Conservation (phyloP, 352 stramenopile genomes). For the Globisporangium yorkense region DNA sequence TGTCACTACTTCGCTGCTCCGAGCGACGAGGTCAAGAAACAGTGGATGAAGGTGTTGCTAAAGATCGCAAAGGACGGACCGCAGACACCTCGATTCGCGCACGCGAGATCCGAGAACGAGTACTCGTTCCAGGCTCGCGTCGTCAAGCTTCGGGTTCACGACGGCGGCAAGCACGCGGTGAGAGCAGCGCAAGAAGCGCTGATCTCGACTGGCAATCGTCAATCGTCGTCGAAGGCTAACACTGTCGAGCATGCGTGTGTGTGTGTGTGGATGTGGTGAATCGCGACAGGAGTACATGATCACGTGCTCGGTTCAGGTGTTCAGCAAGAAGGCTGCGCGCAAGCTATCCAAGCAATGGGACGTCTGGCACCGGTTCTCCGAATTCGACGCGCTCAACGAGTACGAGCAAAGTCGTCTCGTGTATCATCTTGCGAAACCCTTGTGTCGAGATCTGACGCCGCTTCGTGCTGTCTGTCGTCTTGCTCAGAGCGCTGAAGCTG, state of each 20-base stretch:
- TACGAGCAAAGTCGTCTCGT: slow-evolving; percentile 5
- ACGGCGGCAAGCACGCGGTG: slow-evolving; percentile 44
- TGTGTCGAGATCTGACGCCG: not conserved
- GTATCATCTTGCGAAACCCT: no score
- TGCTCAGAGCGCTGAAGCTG: slow-evolving; percentile 27
- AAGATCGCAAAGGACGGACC: slow-evolving; percentile 40
- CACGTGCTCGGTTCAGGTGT: slow-evolving; percentile 49
- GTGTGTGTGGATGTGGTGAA: no score
- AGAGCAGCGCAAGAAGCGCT: not conserved
- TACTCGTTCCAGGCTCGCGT: slow-evolving; percentile 40
- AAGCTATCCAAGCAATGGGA: slow-evolving; percentile 54
- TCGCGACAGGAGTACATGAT: slow-evolving; percentile 53
- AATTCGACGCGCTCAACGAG: slow-evolving; percentile 57
- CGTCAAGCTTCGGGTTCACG: slow-evolving; percentile 31
- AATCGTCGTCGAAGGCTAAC: no score
- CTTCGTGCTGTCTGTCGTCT: no score
- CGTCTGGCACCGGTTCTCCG: slow-evolving; percentile 60
- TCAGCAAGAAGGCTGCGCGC: slow-evolving; percentile 36
- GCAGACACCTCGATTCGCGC: slow-evolving; percentile 29
- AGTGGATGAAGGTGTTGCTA: slow-evolving; percentile 42
- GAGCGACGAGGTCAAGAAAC: slow-evolving; percentile 43
- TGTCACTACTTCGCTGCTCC: slow-evolving; percentile 33
- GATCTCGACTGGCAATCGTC: not conserved
- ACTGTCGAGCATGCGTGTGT: no score
- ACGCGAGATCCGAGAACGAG: slow-evolving; percentile 25